Base-by-base conservation (phyloP, 148 eudicot genomes). In the Silene latifolia region DNA sequence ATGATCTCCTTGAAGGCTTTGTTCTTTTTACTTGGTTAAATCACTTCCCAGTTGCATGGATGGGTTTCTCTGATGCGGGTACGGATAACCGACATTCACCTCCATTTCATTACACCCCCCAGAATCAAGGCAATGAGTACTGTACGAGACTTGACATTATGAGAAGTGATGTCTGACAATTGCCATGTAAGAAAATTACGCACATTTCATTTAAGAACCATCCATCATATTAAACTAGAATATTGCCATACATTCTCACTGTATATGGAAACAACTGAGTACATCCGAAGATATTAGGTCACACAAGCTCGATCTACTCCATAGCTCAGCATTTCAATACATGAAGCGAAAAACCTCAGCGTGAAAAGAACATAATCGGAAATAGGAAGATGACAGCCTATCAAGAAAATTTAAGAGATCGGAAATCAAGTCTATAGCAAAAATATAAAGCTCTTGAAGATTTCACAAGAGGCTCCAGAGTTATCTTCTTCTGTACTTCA, bases 401-500 rank as follows among this genome's bases (percentile, higher is more conserved):
- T 21, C 35, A 7, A 18, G 18, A 57, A 1, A 56, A 0, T 39
- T 11, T 4, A 9, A 60, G 25, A 21, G 27, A 20, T 39, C 6
- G 25, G 25, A 60, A 21, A 21, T 10, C 23, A n/a, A 4, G 8
- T 9, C 11, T n/a, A 0, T 59, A 21, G 13, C 64, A 21, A 70
- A 59, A 27, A 53, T 13, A 71, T n/a, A 71, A 27, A 69, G 15
- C 19, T 19, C 59, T 24, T 67, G 10, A 44, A 67, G 23, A 51
- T 4, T 76, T 39, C 35, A 15, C 13, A 21, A 29, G 56, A 7
- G 56, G 54, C 15, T 72, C 71, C 53, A 39, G 60, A 20, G 24
- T 56, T 73, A 14, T 25, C 77, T 35, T 14, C 63, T 29, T 32
- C 72, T 63, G 35, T 7, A 13, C 7, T 42, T 81, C 82, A 83